These are phyloP conservation scores for Eutypa lata DNA, from an alignment of 2,329 filamentous ascomycete species.

Conservation along the genomic window DNA sequence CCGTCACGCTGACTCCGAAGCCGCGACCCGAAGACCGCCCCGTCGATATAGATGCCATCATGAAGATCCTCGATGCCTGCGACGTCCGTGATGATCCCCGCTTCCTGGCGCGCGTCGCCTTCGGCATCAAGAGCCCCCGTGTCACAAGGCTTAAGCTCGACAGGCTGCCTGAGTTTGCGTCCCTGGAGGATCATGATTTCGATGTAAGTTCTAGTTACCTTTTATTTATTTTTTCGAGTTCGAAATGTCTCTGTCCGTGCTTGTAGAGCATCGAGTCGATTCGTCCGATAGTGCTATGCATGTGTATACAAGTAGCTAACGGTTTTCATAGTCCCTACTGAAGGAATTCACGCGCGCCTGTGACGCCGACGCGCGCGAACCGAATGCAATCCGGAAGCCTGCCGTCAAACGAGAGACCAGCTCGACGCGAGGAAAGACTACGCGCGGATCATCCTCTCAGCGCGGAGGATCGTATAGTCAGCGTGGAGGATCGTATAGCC, in stretches of 20 bases:
- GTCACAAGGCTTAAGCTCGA: constrained; percentile 46
- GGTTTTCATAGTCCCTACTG: constrained; percentile 19
- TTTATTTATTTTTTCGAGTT: neutral
- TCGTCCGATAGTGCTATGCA: constrained; percentile 5
- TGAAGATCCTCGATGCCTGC: constrained; percentile 40
- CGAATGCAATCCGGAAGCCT: neutral
- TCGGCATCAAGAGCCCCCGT: constrained; percentile 59
- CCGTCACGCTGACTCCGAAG: constrained; percentile 36
- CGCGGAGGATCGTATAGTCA: neutral
- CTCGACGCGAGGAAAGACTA: neutral
- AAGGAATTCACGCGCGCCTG: constrained; percentile 27
- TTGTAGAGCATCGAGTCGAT: neutral
- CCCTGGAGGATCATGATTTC: constrained; percentile 54
- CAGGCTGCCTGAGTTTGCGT: constrained; percentile 44
- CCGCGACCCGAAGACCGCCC: constrained; percentile 24
- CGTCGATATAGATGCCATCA: constrained; percentile 38
- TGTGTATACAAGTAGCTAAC: constrained; percentile 6
- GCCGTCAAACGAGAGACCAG: neutral
- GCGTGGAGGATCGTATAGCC: no score
- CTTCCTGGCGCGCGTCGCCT: constrained; percentile 57
- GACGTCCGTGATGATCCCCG: constrained; percentile 53
- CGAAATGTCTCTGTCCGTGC: neutral
- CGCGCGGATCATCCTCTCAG: neutral
- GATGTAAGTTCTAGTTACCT: constrained; percentile 31
- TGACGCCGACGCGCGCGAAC: constrained; percentile 3